These are phyloP conservation scores for Gastrolobium bilobum DNA, from an alignment of 306 rosid species.

Conservation along the genomic window DNA sequence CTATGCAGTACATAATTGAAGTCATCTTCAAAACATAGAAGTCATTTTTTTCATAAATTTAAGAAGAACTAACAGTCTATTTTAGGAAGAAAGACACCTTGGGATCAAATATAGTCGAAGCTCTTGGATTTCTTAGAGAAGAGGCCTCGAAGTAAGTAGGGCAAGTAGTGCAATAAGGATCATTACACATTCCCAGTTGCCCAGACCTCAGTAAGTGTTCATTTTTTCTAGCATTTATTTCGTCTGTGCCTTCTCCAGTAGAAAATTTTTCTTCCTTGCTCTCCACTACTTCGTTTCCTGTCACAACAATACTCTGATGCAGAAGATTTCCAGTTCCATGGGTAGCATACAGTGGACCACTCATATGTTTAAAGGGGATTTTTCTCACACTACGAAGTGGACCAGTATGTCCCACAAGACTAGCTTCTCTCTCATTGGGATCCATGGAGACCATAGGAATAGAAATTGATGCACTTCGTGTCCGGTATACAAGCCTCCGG, in stretches of 20 bases:
- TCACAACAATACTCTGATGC: conserved; percentile 36
- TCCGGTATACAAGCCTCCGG: conserved; percentile 53
- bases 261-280: conserved; percentile 50
- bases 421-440: conserved; percentile 57
- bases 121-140: conserved; percentile 55
- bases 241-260: conserved; percentile 40
- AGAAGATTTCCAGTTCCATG: conserved; percentile 52
- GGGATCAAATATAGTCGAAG: conserved; percentile 62
- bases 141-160: conserved; percentile 71
- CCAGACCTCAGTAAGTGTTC: conserved; percentile 89
- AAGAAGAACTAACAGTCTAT: conserved; percentile 18
- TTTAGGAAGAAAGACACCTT: conserved; percentile 60
- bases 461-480: conserved; percentile 74
- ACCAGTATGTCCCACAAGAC: conserved; percentile 79
- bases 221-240: conserved; percentile 58
- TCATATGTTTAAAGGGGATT: conserved; percentile 68
- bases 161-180: conserved; percentile 93
- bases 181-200: conserved; percentile 88
- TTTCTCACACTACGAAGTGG: conserved; percentile 67
- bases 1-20: not conserved
- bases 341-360: conserved; percentile 66
- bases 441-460: conserved; percentile 64
- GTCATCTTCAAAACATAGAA: conserved; percentile 33
- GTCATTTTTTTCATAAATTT: not conserved
- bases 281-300: conserved; percentile 53